Conservation (phyloP, 2,329 filamentous ascomycete species). For the Ophiocordyceps polyrhachis-furcata region DNA sequence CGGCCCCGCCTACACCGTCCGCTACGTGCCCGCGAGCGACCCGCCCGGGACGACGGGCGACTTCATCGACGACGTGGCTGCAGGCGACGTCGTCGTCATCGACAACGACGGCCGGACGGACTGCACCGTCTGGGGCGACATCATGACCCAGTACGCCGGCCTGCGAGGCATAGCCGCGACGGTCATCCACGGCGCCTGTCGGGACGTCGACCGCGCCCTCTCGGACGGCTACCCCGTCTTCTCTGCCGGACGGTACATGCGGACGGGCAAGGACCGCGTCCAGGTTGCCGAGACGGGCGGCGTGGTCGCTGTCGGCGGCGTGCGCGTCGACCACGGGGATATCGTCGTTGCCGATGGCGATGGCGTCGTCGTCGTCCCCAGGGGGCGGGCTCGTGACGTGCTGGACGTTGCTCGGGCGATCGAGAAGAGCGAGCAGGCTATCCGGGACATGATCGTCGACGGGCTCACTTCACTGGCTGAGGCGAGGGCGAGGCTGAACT, state of each 20-base stretch:
- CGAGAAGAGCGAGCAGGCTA: background rate
- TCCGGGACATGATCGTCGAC: background rate
- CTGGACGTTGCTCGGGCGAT: background rate
- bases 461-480: background rate
- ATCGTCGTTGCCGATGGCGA: constrained; percentile 13
- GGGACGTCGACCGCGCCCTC: constrained; percentile 13
- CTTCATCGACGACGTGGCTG: constrained; percentile 14
- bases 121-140: constrained; percentile 17
- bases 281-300: constrained; percentile 13
- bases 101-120: constrained; percentile 15
- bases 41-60: constrained; percentile 10
- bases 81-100: constrained; percentile 13
- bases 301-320: constrained; percentile 10
- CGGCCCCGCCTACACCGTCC: constrained; percentile 14
- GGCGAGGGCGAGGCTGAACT: background rate
- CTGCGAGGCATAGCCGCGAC: constrained; percentile 12
- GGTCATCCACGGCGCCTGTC: constrained; percentile 15
- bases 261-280: constrained; percentile 14
- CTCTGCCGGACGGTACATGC: constrained; percentile 14
- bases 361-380: constrained; percentile 7
- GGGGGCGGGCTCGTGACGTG: background rate
- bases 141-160: constrained; percentile 16
- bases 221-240: constrained; percentile 12
- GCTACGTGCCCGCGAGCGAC: constrained; percentile 8
- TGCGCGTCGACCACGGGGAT: constrained; percentile 10